These are phyloP conservation scores for Eucalyptus polybractea DNA, from an alignment of 345 rosid species.

Conservation along the genomic window DNA sequence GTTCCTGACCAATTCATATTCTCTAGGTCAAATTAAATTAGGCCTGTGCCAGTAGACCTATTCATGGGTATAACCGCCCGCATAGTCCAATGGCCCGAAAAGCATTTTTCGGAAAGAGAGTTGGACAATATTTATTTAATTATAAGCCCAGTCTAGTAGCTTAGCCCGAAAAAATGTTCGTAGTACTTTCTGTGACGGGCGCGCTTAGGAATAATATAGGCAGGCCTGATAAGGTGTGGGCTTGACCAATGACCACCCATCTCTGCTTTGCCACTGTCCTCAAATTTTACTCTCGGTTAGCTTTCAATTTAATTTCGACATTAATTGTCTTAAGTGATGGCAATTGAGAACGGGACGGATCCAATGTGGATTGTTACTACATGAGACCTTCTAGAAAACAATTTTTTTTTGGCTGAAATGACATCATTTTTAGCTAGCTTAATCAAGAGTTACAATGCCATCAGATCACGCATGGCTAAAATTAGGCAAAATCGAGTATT, in stretches of 20 bases:
- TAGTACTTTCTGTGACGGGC: neutral
- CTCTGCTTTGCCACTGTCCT: neutral
- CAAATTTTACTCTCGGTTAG: neutral
- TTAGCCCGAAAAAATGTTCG: neutral
- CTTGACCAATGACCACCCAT: neutral
- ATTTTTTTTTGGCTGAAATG: neutral
- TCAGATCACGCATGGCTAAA: neutral
- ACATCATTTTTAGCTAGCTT: neutral
- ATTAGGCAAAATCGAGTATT: neutral
- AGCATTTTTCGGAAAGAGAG: neutral
- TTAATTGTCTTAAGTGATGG: neutral
- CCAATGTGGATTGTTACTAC: neutral
- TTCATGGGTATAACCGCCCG: neutral
- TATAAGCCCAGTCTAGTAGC: neutral
- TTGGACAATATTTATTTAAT: neutral
- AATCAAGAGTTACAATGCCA: neutral
- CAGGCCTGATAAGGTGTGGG: neutral
- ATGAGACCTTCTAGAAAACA: neutral
- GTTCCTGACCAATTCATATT: neutral
- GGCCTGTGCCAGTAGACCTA: neutral
- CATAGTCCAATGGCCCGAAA: neutral
- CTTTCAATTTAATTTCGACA: neutral
- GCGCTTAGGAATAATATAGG: neutral
- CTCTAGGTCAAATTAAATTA: neutral
- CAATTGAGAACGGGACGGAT: neutral